Conservation (phyloP, 1,284 basidiomycete genomes). For the Boletus sp. region DNA sequence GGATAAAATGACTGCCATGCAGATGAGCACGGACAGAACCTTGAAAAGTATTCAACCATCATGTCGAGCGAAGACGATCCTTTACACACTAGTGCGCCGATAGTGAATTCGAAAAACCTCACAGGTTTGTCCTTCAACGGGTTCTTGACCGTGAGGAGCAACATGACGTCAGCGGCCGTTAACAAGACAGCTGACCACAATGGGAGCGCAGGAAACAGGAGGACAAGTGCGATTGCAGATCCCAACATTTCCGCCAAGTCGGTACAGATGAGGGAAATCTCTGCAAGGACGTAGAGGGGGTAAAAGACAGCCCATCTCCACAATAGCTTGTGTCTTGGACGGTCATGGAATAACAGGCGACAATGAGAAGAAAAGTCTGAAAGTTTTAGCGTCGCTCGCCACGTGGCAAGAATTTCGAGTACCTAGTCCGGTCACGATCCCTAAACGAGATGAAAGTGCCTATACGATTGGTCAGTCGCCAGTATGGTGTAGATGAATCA, state of each 20-base stretch:
- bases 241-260: constrained; percentile 69
- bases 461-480: constrained; percentile 24
- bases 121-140: constrained; percentile 48
- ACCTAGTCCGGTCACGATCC: constrained; percentile 56
- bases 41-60: constrained; percentile 33
- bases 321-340: constrained; percentile 49
- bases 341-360: constrained; percentile 57
- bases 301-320: constrained; percentile 57
- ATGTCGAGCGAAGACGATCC: background rate
- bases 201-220: constrained; percentile 72
- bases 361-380: constrained; percentile 58
- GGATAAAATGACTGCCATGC: constrained; percentile 82
- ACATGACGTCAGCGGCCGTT: constrained; percentile 71
- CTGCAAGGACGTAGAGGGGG: constrained; percentile 57
- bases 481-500: background rate
- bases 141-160: constrained; percentile 58
- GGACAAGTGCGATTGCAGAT: constrained; percentile 72
- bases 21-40: constrained; percentile 82
- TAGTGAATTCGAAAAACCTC: constrained; percentile 66
- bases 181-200: constrained; percentile 71
- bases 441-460: constrained; percentile 51
- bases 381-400: constrained; percentile 1
- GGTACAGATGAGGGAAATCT: constrained; percentile 71
- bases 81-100: constrained; percentile 57
- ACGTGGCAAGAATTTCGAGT: background rate